Evolutionary conservation across 331 rosid genomes (phyloP).

Genomic region (Saraca asoca): DNA sequence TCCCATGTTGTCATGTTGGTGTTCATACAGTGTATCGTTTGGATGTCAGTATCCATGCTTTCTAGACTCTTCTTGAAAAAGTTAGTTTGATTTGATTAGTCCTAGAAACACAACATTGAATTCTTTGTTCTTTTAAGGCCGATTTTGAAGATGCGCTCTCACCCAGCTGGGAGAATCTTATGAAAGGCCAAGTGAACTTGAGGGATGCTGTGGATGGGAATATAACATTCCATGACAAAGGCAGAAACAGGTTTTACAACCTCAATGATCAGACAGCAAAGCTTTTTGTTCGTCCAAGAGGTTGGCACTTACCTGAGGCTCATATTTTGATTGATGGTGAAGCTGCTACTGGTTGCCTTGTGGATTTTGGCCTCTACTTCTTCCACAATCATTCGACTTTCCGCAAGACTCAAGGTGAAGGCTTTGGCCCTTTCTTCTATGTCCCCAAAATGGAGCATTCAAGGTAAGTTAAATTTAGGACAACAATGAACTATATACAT

Average conservation of each 20-base stretch:
- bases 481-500: too few species aligned
- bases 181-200: constrained; percentile 84
- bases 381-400: constrained; percentile 63
- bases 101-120: not conserved
- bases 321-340: constrained; percentile 86
- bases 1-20: too few species aligned
- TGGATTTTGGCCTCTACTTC: constrained; percentile 87
- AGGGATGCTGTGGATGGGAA: constrained; percentile 83
- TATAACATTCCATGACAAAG: constrained; percentile 76
- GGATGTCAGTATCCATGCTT: too few species aligned
- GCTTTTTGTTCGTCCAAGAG: constrained; percentile 89
- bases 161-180: constrained; percentile 92
- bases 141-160: constrained; percentile 96
- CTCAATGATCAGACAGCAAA: constrained; percentile 75
- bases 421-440: constrained; percentile 93
- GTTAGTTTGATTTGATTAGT: constrained; percentile 13
- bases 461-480: constrained; percentile 52
- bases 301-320: constrained; percentile 96
- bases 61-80: too few species aligned
- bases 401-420: constrained; percentile 68
- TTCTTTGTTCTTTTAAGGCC: constrained; percentile 45
- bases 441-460: constrained; percentile 97
- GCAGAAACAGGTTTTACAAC: constrained; percentile 74
- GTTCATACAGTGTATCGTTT: too few species aligned
- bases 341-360: constrained; percentile 80